phyloP scores from a whole-genome alignment of 202 grass and related monocot species.

The Elaeis oleifera region DNA sequence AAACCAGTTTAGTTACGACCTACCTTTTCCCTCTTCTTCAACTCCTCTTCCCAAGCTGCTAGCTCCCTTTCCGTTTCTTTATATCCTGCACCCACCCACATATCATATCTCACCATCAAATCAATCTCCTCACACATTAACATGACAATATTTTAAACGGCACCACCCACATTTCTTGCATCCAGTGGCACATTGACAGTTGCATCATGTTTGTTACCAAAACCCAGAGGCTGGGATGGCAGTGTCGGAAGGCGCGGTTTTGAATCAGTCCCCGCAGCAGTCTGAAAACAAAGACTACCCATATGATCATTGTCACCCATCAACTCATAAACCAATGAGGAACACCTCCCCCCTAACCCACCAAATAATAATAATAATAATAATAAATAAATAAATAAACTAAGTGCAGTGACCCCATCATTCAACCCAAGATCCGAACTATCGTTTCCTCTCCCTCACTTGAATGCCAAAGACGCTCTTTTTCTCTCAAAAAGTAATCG shows the following conservation, averaged over 20 bases:
- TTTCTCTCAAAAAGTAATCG: no score
- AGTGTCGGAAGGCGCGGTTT: conserved; percentile 4
- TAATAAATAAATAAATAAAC: no score
- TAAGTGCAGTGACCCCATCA: no score
- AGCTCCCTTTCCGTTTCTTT: conserved; percentile 50
- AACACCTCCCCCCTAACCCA: no score
- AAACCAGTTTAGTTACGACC: background rate
- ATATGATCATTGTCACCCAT: no score
- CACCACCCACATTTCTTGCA: background rate
- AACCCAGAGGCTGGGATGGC: conserved; percentile 11
- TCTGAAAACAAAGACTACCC: conserved; percentile 2
- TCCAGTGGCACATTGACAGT: conserved; percentile 35
- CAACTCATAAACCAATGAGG: no score
- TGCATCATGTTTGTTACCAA: conserved; percentile 23
- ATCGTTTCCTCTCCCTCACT: no score
- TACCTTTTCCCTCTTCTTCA: conserved; percentile 72
- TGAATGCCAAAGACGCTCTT: no score
- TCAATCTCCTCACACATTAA: no score
- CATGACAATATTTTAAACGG: no score
- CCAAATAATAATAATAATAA: no score
- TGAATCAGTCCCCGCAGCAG: background rate
- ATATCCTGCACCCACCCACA: conserved; percentile 33
- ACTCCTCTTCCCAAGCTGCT: conserved; percentile 64
- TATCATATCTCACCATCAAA: background rate
- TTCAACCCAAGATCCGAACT: no score